Base-by-base conservation (phyloP, 2,329 filamentous ascomycete species). In the Botrytis cinerea region DNA sequence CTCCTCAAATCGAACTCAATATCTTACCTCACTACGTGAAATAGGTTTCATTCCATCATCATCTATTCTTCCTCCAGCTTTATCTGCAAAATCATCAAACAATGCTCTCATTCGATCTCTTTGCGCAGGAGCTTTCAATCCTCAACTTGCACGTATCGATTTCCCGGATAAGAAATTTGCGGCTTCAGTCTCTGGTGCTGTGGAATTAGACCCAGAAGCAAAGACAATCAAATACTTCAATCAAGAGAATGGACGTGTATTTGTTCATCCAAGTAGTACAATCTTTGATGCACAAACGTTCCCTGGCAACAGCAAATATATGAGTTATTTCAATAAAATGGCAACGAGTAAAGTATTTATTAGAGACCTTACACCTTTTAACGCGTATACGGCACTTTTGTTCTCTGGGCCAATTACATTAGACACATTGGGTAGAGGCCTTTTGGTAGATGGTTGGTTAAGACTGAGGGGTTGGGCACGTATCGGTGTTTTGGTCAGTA, bases 111-210 rank as follows among this genome's bases (percentile, higher is more conserved):
- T 82, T 28, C 78, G 81, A 20, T 81, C 81, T 8, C 78, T 82
- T 25, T 82, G 86, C 14, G 86, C 86, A 2, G 86, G 83, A 22
- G 82, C 86, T 4, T 86, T 88, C 82, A 85, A 85, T 59, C 96
- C 96, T 0, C 95, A 98, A 82, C 90, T 98, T 76, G 94, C 94
- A 22, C 90, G 95, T 71, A 97, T 99, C 80, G 92, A 94, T 76
- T 93, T 98, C 78, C 96, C 96, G 0, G 94, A 97, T 83, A 97
- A 97, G 85, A 98, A 98, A 82, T 99, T 97, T 82, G 93, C 93
- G 20, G 90, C 91, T 51, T 94, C 93, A 3, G 89, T 97, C 76
- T 93, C 93, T 1, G 96, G 96, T 12, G 93, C 96, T 0, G 93
- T 98, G 1, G 95, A 96, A 81, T 86, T 98, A 10, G 96, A 99